Base-by-base conservation (phyloP, 768 basidiomycete genomes). In the Bullera alba region DNA sequence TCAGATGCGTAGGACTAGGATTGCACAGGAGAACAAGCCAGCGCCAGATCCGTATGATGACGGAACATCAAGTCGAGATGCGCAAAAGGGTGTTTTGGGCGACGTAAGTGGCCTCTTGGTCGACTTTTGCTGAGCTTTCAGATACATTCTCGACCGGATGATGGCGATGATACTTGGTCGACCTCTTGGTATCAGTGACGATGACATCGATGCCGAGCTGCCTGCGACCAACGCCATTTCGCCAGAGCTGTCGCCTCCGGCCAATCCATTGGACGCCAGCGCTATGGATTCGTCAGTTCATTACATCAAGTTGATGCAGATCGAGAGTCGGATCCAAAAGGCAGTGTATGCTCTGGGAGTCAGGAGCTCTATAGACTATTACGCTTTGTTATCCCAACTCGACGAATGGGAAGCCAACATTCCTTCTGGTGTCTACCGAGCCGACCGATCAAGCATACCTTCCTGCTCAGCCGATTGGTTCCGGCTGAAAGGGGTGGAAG, bases 21-120 rank as follows among this genome's bases (percentile, higher is more conserved):
- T 32, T 57, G 15, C 56, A 57, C 37, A 32, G 56, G 21, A 42
- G 35, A 23, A 28, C 45, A 23, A 14, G 41, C 50, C 22, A 32
- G 39, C 37, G 37, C 12, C 7, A 8, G 19, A 7, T 7, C 10
- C 19, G 12, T 10, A 21, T 21, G 22, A 12, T 26, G n/a, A 30
- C 46, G 12, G 50, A 42, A 26, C 46, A 51, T 37, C 36, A 47
- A 2, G 46, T 56, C 27, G 53, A 57, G 30, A 57, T 60, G n/a
- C 52, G 63, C 29, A 58, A 62, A 34, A 43, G 67, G 4, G 60
- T 65, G 23, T 69, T 66, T 46, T 69, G 65, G 65, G 54, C 62
- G 0, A 47, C 53, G 47, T 69, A 54, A 25, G 56, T 41, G 22
- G 34, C 38, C 3, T 32, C 3, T 12, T 32, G 8, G 26, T 32